Evolutionary conservation across 163 green algal species (phyloP).

Genomic region (Volvox carteri): DNA sequence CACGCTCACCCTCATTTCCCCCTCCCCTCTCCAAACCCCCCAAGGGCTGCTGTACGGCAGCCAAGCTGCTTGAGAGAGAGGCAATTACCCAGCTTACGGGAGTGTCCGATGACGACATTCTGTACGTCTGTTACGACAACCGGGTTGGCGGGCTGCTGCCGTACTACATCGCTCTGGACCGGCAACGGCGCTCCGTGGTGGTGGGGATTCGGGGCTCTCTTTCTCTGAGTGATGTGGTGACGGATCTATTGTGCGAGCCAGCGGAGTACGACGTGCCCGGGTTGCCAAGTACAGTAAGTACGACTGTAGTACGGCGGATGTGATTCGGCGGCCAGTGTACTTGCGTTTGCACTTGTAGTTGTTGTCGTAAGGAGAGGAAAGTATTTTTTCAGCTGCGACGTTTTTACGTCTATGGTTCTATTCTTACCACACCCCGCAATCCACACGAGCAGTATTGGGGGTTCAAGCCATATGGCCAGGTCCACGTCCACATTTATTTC

Average conservation of each 20-base stretch:
- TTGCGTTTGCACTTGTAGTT: no score
- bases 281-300: neutral
- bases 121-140: slow-evolving; percentile 51
- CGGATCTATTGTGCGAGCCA: slow-evolving; percentile 39
- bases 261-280: slow-evolving; percentile 14
- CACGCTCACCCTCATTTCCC: no score
- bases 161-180: slow-evolving; percentile 58
- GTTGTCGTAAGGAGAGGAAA: no score
- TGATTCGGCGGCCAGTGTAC: no score
- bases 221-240: slow-evolving; percentile 15
- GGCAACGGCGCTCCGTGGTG: slow-evolving; percentile 4
- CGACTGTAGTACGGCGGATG: no score
- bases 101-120: slow-evolving; percentile 28
- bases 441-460: no score
- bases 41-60: slow-evolving; percentile 42
- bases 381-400: no score
- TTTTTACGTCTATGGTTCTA: no score
- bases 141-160: slow-evolving; percentile 56
- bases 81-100: slow-evolving; percentile 50
- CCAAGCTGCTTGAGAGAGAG: slow-evolving; percentile 52
- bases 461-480: no score
- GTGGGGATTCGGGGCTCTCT: slow-evolving; percentile 20
- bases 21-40: no score
- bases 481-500: no score
- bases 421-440: no score